These are phyloP conservation scores for Geotrichum citri-aurantii DNA, from an alignment of 1,139 yeast species.

Conservation along the genomic window DNA sequence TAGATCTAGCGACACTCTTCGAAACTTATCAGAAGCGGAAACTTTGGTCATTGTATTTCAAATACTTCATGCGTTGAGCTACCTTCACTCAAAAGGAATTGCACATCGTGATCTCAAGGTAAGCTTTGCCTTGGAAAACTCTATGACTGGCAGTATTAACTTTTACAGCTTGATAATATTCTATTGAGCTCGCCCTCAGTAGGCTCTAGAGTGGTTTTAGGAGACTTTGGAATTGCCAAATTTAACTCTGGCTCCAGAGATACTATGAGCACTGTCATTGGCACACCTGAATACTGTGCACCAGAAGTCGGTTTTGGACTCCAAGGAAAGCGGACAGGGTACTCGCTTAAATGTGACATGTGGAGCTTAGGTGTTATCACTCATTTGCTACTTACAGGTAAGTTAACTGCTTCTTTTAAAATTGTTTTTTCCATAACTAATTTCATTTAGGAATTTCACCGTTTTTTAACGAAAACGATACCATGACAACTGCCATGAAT, in stretches of 20 bases:
- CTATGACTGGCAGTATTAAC: neutral
- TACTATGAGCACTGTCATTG: conserved; percentile 51
- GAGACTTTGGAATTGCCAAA: conserved; percentile 66
- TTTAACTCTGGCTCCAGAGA: conserved; percentile 27
- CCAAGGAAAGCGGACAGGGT: conserved; percentile 36
- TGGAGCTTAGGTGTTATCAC: conserved; percentile 63
- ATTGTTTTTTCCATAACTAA: conserved; percentile 24
- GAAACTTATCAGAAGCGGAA: conserved; percentile 49
- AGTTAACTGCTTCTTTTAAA: neutral
- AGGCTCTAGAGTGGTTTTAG: conserved; percentile 47
- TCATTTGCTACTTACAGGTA: conserved; percentile 44
- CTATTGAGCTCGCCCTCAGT: conserved; percentile 48
- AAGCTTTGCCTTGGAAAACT: conserved; percentile 9
- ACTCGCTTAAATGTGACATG: conserved; percentile 53
- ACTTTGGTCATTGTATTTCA: conserved; percentile 52
- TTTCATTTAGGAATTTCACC: conserved; percentile 53
- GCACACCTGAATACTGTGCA: conserved; percentile 64
- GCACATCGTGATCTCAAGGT: conserved; percentile 51
- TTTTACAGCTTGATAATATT: conserved; percentile 48
- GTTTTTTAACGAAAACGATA: conserved; percentile 46
- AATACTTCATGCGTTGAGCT: conserved; percentile 48
- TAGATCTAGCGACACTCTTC: conserved; percentile 37
- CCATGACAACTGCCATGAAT: conserved; percentile 36
- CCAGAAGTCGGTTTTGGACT: conserved; percentile 53
- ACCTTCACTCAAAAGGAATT: conserved; percentile 47